phyloP scores from a whole-genome alignment of 2,329 filamentous ascomycete species.

The Colletotrichum sp. region DNA sequence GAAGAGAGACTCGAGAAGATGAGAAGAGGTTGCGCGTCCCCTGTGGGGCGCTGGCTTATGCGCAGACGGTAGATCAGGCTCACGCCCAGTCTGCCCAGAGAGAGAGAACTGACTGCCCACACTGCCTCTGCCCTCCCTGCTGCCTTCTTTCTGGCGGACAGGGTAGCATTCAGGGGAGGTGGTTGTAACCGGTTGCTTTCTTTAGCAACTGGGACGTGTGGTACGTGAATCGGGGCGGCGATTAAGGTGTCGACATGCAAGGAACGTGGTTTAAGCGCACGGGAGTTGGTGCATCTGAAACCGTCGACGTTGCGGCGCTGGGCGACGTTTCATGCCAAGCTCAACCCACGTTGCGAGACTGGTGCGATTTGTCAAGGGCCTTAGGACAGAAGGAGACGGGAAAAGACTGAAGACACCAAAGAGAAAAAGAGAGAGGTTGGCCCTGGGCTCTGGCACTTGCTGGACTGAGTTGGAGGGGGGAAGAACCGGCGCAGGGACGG shows the following conservation, averaged over 20 bases:
- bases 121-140: background rate
- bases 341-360: slow-evolving; percentile 15
- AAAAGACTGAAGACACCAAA: background rate
- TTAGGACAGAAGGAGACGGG: background rate
- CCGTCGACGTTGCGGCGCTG: slow-evolving; percentile 21
- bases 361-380: slow-evolving; percentile 15
- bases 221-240: slow-evolving; percentile 10
- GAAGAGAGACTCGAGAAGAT: slow-evolving; percentile 8
- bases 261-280: slow-evolving; percentile 20
- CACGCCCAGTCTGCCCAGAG: background rate
- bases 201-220: slow-evolving; percentile 15
- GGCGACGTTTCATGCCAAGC: slow-evolving; percentile 20
- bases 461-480: background rate
- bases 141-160: background rate
- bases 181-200: slow-evolving; percentile 18
- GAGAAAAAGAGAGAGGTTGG: background rate
- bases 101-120: background rate
- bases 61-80: slow-evolving; percentile 8
- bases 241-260: slow-evolving; percentile 21
- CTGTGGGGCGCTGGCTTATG: slow-evolving; percentile 21
- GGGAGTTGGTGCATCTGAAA: slow-evolving; percentile 21
- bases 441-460: background rate
- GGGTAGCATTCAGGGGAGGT: slow-evolving; percentile 5
- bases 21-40: slow-evolving; percentile 20
- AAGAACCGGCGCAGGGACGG: slow-evolving; percentile 2